Conservation (phyloP, 2,329 filamentous ascomycete species). For the Penicillium capsulatum region DNA sequence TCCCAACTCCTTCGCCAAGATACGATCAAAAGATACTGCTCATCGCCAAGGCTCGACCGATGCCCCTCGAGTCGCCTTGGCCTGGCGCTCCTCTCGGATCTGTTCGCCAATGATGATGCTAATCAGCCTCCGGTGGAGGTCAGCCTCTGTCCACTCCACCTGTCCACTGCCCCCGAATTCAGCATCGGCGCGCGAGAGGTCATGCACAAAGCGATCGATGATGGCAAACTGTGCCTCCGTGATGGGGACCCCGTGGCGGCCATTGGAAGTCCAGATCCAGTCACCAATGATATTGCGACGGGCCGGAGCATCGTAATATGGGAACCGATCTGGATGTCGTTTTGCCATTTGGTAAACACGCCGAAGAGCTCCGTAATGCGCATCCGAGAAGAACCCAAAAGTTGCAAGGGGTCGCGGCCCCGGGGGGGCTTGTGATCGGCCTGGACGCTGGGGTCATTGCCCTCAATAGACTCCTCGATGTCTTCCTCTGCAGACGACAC, state of each 20-base stretch:
- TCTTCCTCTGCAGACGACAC: slow-evolving; percentile 9
- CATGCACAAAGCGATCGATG: slow-evolving; percentile 38
- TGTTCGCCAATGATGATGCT: slow-evolving; percentile 48
- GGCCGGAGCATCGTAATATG: slow-evolving; percentile 33
- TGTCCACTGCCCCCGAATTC: slow-evolving; percentile 36
- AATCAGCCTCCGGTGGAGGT: slow-evolving; percentile 43
- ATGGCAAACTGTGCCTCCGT: slow-evolving; percentile 43
- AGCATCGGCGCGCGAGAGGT: slow-evolving; percentile 34
- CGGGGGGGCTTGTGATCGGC: slow-evolving; percentile 9
- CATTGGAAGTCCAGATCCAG: slow-evolving; percentile 43
- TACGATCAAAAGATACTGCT: slow-evolving; percentile 10
- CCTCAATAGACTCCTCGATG: slow-evolving; percentile 3
- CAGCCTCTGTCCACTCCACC: slow-evolving; percentile 43
- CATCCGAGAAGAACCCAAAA: slow-evolving; percentile 42
- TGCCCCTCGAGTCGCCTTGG: slow-evolving; percentile 22
- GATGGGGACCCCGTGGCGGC: slow-evolving; percentile 38
- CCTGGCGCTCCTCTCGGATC: slow-evolving; percentile 40
- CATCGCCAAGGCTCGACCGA: slow-evolving; percentile 29
- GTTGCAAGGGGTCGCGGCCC: slow-evolving; percentile 28
- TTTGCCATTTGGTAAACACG: slow-evolving; percentile 39
- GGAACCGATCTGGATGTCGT: slow-evolving; percentile 35
- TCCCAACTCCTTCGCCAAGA: slow-evolving; percentile 15
- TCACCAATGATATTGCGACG: slow-evolving; percentile 41
- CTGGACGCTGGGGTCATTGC: slow-evolving; percentile 3
- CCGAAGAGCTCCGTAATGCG: slow-evolving; percentile 39